Percentiles rank a stretch among this genome's conserved stretches.
phyloP scores from a whole-genome alignment of 2,329 filamentous ascomycete species.

The Neopestalotiopsis sp. region DNA sequence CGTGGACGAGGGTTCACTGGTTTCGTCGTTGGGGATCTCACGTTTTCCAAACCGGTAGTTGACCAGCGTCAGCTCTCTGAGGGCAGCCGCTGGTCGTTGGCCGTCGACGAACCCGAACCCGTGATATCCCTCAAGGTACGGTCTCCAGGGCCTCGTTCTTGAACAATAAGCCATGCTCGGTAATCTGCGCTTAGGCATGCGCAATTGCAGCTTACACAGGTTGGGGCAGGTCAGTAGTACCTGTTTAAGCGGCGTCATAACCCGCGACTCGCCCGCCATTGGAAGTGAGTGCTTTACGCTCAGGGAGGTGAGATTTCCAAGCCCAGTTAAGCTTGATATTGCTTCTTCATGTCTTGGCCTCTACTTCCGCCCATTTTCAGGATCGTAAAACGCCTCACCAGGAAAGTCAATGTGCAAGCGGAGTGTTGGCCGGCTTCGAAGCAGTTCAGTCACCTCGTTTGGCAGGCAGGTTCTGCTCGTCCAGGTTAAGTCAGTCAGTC shows the following conservation, averaged over 20 bases:
- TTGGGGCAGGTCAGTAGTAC: conserved; percentile 22
- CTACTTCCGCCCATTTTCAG: not conserved
- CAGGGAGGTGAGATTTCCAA: conserved; percentile 18
- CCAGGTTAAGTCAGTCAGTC: conserved; percentile 18
- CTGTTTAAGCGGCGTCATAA: conserved; percentile 2
- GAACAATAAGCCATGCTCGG: not conserved
- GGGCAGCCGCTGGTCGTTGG: conserved; percentile 15
- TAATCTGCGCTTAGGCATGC: not conserved
- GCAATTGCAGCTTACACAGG: conserved; percentile 17
- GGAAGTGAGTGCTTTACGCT: not conserved
- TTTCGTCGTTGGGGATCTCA: not conserved
- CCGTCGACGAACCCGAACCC: conserved; percentile 21
- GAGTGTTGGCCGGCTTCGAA: conserved; percentile 14
- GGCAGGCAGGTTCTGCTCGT: not conserved
- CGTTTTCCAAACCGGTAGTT: conserved; percentile 16
- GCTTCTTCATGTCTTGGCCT: not conserved
- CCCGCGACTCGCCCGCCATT: not conserved
- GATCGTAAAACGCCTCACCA: too few species aligned
- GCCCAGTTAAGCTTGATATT: not conserved
- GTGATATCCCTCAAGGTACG: not conserved
- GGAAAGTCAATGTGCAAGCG: conserved; percentile 14
- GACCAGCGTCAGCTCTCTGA: conserved; percentile 18
- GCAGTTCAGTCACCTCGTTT: not conserved
- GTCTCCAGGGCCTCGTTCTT: not conserved
- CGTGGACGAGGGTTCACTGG: not conserved